Evolutionary conservation across 768 basidiomycete species (phyloP).

Genomic region (Myochromella boudieri): DNA sequence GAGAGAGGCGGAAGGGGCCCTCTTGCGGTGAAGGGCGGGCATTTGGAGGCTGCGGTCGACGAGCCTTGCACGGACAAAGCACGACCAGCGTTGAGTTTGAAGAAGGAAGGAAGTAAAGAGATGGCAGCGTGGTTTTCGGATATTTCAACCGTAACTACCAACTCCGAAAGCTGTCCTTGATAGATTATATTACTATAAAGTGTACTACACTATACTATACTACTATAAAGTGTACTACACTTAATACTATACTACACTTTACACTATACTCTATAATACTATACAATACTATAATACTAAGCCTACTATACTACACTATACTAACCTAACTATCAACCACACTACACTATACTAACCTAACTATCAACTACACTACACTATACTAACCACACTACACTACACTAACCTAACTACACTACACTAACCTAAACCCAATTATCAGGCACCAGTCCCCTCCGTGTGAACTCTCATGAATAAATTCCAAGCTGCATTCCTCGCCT

Average conservation of each 20-base stretch:
- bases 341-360: neutral
- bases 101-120: constrained; percentile 24
- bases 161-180: neutral
- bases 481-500: constrained; percentile 55
- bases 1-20: constrained; percentile 54
- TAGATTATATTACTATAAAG: neutral
- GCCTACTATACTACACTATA: neutral
- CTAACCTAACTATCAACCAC: neutral
- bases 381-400: neutral
- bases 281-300: neutral
- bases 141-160: neutral
- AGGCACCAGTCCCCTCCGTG: too few relatives aligned
- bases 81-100: constrained; percentile 23
- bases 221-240: neutral
- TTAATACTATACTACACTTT: neutral
- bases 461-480: constrained; percentile 53
- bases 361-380: neutral
- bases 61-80: constrained; percentile 22
- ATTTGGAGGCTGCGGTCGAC: constrained; percentile 23
- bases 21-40: constrained; percentile 43
- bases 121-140: too few relatives aligned
- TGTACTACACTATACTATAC: neutral
- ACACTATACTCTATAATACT: neutral
- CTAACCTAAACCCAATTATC: too few relatives aligned
- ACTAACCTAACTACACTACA: too few relatives aligned